phyloP scores from a whole-genome alignment of 1,284 basidiomycete species.

The Ustilago sp. region DNA sequence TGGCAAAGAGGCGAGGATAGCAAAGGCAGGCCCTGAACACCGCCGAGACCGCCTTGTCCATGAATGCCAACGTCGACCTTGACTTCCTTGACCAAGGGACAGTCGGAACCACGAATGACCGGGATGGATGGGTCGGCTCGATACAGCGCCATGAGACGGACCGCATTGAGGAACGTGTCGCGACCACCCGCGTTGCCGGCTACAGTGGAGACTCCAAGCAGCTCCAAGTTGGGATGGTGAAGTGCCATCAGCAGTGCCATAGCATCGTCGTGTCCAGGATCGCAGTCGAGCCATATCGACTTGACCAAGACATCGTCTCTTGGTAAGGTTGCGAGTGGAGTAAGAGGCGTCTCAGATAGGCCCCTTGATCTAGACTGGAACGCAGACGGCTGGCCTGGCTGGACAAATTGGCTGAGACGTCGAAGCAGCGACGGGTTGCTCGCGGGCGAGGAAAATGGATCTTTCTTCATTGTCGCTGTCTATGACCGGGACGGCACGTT shows the following conservation, averaged over 20 bases:
- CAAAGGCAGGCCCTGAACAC: constrained; percentile 54
- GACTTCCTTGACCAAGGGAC: constrained; percentile 50
- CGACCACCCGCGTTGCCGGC: constrained; percentile 57
- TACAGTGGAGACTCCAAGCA: constrained; percentile 61
- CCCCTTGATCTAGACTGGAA: constrained; percentile 32
- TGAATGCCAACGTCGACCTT: constrained; percentile 59
- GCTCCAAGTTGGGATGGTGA: constrained; percentile 48
- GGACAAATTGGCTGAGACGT: constrained; percentile 45
- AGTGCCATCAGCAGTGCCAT: constrained; percentile 59
- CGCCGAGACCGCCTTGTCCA: constrained; percentile 61
- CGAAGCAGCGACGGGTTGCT: constrained; percentile 41
- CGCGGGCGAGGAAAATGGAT: constrained; percentile 21
- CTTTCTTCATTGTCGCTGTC: constrained; percentile 25
- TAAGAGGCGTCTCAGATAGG: constrained; percentile 9
- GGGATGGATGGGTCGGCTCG: constrained; percentile 42
- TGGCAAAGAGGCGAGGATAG: constrained; percentile 42
- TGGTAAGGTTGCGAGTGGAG: constrained; percentile 10
- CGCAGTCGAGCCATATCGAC: constrained; percentile 61
- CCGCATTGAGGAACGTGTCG: constrained; percentile 58
- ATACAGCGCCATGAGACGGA: constrained; percentile 53
- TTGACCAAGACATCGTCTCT: constrained; percentile 30
- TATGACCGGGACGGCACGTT: neutral
- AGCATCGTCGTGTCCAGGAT: constrained; percentile 65
- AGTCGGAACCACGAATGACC: constrained; percentile 60
- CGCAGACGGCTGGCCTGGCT: constrained; percentile 27